A percentile compares a stretch with the other conserved stretches of the same genome.
Evolutionary conservation across 129 eudicot genomes (phyloP).

Genomic region (Centrapalus pauciflorus): DNA sequence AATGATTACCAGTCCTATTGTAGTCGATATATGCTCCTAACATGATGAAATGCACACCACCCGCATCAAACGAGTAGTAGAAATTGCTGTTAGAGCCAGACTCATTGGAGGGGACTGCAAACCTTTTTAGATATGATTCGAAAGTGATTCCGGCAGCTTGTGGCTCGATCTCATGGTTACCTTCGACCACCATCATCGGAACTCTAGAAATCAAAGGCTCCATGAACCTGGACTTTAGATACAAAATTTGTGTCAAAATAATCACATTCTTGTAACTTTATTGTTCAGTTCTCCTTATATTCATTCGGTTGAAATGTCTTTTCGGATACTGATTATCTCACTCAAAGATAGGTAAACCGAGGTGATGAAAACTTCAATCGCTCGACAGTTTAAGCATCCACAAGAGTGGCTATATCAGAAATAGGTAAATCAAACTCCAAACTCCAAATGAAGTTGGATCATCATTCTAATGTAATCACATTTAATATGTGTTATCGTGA

Average conservation of each 20-base stretch:
- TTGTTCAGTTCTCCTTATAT: background rate
- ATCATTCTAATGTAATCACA: too few relatives aligned
- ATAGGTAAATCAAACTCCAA: too few relatives aligned
- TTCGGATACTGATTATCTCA: too few relatives aligned
- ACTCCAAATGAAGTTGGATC: too few relatives aligned
- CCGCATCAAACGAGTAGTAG: constrained; percentile 84
- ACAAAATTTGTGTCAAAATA: constrained; percentile 1
- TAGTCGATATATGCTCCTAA: constrained; percentile 89
- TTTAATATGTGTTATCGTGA: too few relatives aligned
- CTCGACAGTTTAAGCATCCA: too few relatives aligned
- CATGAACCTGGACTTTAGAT: constrained; percentile 58
- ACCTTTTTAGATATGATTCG: constrained; percentile 61
- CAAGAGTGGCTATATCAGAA: too few relatives aligned
- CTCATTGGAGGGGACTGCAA: constrained; percentile 73
- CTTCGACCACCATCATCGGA: constrained; percentile 93
- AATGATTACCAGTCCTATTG: constrained; percentile 49
- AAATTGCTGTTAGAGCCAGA: constrained; percentile 66
- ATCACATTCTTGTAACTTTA: background rate
- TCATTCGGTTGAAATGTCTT: too few relatives aligned
- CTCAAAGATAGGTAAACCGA: too few relatives aligned
- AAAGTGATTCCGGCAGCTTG: constrained; percentile 65
- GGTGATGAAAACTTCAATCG: too few relatives aligned
- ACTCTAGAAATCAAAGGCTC: constrained; percentile 78
- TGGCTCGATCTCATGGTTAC: constrained; percentile 95
- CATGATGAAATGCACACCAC: constrained; percentile 89